phyloP scores from a whole-genome alignment of 331 rosid genomes.

The Quercus tomentella region DNA sequence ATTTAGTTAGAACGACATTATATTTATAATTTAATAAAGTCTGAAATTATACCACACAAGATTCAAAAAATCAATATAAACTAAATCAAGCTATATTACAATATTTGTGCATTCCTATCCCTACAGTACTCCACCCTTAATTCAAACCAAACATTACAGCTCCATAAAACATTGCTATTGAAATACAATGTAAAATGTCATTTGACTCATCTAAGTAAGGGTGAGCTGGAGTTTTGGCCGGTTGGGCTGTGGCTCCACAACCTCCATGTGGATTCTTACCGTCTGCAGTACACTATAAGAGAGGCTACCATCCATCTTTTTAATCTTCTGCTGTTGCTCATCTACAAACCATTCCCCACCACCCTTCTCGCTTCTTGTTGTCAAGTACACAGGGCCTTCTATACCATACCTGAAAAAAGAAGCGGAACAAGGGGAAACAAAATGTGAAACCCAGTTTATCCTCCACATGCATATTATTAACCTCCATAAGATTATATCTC shows the following conservation, averaged over 20 bases:
- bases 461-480: neutral
- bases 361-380: constrained; percentile 66
- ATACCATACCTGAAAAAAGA: constrained; percentile 61
- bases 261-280: constrained; percentile 77
- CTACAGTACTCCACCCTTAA: neutral
- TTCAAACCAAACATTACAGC: neutral
- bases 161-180: neutral
- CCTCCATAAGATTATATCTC: neutral
- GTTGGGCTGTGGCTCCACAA: constrained; percentile 93
- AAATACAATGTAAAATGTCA: neutral
- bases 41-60: neutral
- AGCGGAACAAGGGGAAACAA: neutral
- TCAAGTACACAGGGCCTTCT: constrained; percentile 90
- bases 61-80: constrained; percentile 1
- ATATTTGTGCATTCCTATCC: neutral
- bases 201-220: constrained; percentile 39
- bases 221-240: constrained; percentile 85
- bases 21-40: too few species aligned
- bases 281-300: constrained; percentile 68
- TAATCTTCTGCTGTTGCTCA: constrained; percentile 83
- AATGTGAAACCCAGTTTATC: neutral
- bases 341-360: constrained; percentile 85
- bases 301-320: constrained; percentile 77
- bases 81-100: neutral
- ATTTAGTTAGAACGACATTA: too few species aligned